Conservation (phyloP, 805 yeast genomes). For the Hanseniaspora lindneri region DNA sequence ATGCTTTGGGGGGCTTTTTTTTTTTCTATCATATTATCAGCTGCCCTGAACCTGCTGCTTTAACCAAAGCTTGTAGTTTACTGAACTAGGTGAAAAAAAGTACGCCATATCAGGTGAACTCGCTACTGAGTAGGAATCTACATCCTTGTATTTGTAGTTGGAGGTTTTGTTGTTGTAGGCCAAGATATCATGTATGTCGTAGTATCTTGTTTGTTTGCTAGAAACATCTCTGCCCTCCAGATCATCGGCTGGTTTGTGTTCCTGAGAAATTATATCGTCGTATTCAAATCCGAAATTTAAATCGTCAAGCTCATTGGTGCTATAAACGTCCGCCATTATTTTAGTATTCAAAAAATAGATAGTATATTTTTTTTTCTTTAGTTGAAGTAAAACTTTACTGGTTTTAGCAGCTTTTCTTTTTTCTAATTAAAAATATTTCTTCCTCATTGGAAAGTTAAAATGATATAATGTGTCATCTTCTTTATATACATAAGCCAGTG, state of each 20-base stretch:
- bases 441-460: no score
- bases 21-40: no score
- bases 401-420: no score
- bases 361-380: no score
- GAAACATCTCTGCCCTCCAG: neutral
- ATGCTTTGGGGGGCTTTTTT: no score
- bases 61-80: conserved; percentile 13
- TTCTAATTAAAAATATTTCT: no score
- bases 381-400: no score
- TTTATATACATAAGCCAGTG: no score
- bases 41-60: conserved; percentile 8
- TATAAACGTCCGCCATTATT: neutral
- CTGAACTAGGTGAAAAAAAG: conserved; percentile 9
- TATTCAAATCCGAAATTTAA: conserved; percentile 15
- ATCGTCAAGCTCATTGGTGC: conserved; percentile 11
- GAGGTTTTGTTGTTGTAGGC: neutral
- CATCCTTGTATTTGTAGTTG: neutral
- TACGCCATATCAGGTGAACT: conserved; percentile 1
- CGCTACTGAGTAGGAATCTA: neutral
- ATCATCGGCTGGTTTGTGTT: neutral
- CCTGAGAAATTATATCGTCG: conserved; percentile 6
- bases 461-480: no score
- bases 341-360: no score
- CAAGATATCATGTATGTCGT: conserved; percentile 10
- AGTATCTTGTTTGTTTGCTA: neutral